Evolutionary conservation across 345 rosid species (phyloP).

Genomic region (Salix caprea): DNA sequence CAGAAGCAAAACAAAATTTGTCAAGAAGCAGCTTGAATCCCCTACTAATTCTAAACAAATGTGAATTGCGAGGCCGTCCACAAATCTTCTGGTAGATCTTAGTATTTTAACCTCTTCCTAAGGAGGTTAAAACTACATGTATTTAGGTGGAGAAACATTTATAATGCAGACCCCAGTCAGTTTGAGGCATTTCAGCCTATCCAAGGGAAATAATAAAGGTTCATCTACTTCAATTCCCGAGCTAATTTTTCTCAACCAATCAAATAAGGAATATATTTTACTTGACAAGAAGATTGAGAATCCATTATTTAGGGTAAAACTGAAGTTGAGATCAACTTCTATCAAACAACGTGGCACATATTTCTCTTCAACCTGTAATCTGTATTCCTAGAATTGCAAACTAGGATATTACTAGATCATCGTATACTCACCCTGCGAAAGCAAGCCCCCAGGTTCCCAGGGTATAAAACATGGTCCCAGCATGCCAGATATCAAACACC

Average conservation of each 20-base stretch:
- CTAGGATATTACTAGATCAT: neutral
- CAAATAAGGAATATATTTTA: neutral
- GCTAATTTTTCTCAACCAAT: neutral
- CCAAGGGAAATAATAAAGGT: neutral
- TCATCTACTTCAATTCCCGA: neutral
- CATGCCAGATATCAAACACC: slow-evolving; percentile 76
- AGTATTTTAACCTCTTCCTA: neutral
- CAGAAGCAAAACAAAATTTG: neutral
- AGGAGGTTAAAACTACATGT: neutral
- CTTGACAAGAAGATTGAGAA: neutral
- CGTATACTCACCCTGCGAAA: slow-evolving; percentile 57
- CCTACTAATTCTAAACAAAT: neutral
- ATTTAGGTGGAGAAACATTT: neutral
- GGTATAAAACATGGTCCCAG: slow-evolving; percentile 71
- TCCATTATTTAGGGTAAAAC: neutral
- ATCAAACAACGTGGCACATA: neutral
- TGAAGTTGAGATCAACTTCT: neutral
- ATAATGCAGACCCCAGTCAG: neutral
- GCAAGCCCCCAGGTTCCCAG: slow-evolving; percentile 90
- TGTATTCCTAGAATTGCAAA: neutral
- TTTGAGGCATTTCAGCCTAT: neutral
- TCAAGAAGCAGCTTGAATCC: neutral
- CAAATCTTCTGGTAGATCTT: neutral
- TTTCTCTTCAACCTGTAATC: neutral
- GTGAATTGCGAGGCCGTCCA: neutral